Base-by-base conservation (phyloP, 805 yeast genomes). In the Isabelozyma gotoi region DNA sequence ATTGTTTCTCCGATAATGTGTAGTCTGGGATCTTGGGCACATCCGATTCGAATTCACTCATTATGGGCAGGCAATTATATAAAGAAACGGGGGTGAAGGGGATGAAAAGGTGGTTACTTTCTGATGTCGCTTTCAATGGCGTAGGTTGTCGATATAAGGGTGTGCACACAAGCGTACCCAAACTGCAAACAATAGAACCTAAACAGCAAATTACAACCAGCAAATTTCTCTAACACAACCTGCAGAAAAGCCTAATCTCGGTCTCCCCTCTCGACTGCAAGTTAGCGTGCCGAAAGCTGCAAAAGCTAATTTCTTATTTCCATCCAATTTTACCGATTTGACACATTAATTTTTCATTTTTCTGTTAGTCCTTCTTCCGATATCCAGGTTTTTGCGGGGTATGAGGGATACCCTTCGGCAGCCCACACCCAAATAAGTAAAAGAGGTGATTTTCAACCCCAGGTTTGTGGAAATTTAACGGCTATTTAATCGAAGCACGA, bases 1-100 rank as follows among this genome's bases (percentile, higher is more conserved):
- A 92, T 32, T 91, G 87, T 44, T 79, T 73, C 59, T 89, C 91
- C n/a, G 96, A 84, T 32, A 91, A 78, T 53, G 74, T 76, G 67
- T 86, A 85, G 62, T 91, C 90, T 20, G 98, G 98, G 19, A 88
- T 78, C 54, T 78, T 76, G 33, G 78, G 73, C 27, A 77, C 67
- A 47, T 76, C 83, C 36, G 80, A 71, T 19, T 68, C 73, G 40
- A 62, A 61, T 19, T 63, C 71, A 46, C 68, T 74, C 60, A 66
- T 65, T 6, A 32, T 47, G 38, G n/a, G 20, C 15, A 29, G 8
- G 12, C 12, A 3, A 24, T 24, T 24, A 10, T 24, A 4, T n/a
- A n/a, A n/a, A n/a, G n/a, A n/a, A n/a, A 7, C 3, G 29, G 29
- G 7, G 29, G 29, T 3, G 8, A 10, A n/a, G 10, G 7, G 12